phyloP scores from a whole-genome alignment of 768 basidiomycete genomes.

The Panellus pusillus region DNA sequence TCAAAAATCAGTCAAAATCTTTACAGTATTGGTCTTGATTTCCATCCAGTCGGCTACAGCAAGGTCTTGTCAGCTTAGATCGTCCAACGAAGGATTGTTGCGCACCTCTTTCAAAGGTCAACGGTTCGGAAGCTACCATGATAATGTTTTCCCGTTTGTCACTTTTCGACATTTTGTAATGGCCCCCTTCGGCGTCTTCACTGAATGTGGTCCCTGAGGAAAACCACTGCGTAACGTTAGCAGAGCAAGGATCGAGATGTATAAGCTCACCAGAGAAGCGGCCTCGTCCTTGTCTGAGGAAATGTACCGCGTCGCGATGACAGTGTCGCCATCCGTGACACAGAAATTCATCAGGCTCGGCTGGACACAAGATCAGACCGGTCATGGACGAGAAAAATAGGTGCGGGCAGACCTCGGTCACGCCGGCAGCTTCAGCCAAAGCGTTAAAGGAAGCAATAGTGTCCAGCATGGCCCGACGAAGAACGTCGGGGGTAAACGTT shows the following conservation, averaged over 20 bases:
- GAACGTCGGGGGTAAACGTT: constrained; percentile 65
- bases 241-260: not conserved
- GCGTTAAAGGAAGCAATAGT: constrained; percentile 81
- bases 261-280: constrained; percentile 69
- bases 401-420: constrained; percentile 60
- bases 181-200: constrained; percentile 84
- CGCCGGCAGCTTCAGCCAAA: constrained; percentile 69
- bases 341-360: constrained; percentile 95
- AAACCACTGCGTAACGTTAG: constrained; percentile 63
- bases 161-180: constrained; percentile 93
- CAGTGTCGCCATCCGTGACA: constrained; percentile 91
- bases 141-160: constrained; percentile 97
- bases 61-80: not conserved
- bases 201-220: constrained; percentile 94
- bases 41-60: constrained; percentile 95
- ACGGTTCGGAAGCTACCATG: constrained; percentile 90
- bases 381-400: not conserved
- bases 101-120: constrained; percentile 92
- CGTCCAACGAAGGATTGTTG: constrained; percentile 8
- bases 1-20: not conserved
- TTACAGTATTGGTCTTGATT: constrained; percentile 75
- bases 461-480: constrained; percentile 85
- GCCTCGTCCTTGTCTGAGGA: constrained; percentile 90
- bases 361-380: constrained; percentile 32
- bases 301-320: constrained; percentile 93